A percentile compares a stretch with the other conserved stretches of the same genome.
Conservation (phyloP, 495 filamentous ascomycete species). For the Hypoxylon cercidicola region DNA sequence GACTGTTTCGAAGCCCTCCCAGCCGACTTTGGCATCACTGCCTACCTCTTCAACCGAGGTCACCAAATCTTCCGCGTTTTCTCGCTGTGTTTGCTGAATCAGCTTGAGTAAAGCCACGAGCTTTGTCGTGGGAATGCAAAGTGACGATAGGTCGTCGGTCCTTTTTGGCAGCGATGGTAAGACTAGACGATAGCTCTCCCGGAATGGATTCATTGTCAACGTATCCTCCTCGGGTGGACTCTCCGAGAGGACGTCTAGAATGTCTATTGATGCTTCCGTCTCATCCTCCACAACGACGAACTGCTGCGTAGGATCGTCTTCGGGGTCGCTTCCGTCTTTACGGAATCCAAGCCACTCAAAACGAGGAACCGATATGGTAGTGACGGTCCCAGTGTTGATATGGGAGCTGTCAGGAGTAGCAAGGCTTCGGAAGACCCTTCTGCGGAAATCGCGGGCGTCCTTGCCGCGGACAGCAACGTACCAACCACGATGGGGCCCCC, state of each 20-base stretch:
- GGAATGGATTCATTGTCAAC: constrained; percentile 9
- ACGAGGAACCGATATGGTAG: constrained; percentile 15
- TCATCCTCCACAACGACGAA: constrained; percentile 16
- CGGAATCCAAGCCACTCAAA: neutral
- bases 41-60: neutral
- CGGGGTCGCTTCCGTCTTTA: neutral
- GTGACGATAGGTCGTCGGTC: constrained; percentile 10
- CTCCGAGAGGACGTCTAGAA: constrained; percentile 22
- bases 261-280: constrained; percentile 17
- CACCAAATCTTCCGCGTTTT: constrained; percentile 6
- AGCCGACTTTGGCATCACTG: neutral
- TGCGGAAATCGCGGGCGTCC: constrained; percentile 13
- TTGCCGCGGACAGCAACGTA: constrained; percentile 3
- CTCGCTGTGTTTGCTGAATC: neutral
- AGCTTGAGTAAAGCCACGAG: constrained; percentile 4
- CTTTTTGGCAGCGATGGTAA: constrained; percentile 16
- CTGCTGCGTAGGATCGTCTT: constrained; percentile 12
- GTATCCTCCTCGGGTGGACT: constrained; percentile 6
- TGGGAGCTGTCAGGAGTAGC: constrained; percentile 13
- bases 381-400: neutral
- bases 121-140: constrained; percentile 15
- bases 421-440: constrained; percentile 27
- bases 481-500: constrained; percentile 20
- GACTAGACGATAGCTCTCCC: constrained; percentile 20
- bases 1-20: constrained; percentile 5